These are phyloP conservation scores for Colletotrichum cereale DNA, from an alignment of 2,329 filamentous ascomycete genomes.

Conservation along the genomic window DNA sequence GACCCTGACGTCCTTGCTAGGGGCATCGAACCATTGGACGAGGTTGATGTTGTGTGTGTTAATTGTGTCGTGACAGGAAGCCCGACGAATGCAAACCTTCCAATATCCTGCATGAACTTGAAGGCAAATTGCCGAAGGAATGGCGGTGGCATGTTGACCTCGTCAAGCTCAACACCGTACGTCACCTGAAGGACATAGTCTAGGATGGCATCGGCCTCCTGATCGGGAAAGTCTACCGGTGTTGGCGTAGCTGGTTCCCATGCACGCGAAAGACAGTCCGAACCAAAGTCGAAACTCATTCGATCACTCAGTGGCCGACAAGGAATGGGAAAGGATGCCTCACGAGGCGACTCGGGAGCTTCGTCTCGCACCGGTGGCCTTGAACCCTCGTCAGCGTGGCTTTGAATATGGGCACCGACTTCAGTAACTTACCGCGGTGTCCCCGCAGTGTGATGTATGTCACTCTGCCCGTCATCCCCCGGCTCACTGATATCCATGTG, in stretches of 20 bases:
- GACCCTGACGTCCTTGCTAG: conserved; percentile 21
- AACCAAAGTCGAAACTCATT: conserved; percentile 40
- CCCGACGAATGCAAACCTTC: conserved; percentile 46
- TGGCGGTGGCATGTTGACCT: conserved; percentile 46
- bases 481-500: conserved; percentile 43
- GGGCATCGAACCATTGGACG: conserved; percentile 43
- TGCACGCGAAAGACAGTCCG: conserved; percentile 35
- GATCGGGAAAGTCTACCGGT: conserved; percentile 48
- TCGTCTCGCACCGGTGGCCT: conserved; percentile 24
- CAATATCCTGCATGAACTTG: conserved; percentile 51
- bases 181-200: conserved; percentile 53
- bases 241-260: conserved; percentile 42
- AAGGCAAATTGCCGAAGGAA: conserved; percentile 49
- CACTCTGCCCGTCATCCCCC: conserved; percentile 15
- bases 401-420: not conserved
- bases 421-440: conserved; percentile 30
- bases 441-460: conserved; percentile 19
- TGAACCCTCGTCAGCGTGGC: conserved; percentile 4
- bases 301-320: conserved; percentile 27
- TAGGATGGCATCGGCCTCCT: conserved; percentile 52
- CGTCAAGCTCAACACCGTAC: conserved; percentile 54
- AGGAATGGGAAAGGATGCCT: not conserved
- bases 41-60: conserved; percentile 48
- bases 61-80: conserved; percentile 44
- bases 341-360: conserved; percentile 2